Evolutionary conservation across 2,329 filamentous ascomycete species (phyloP).

Genomic region (Trichoderma pleuroti): DNA sequence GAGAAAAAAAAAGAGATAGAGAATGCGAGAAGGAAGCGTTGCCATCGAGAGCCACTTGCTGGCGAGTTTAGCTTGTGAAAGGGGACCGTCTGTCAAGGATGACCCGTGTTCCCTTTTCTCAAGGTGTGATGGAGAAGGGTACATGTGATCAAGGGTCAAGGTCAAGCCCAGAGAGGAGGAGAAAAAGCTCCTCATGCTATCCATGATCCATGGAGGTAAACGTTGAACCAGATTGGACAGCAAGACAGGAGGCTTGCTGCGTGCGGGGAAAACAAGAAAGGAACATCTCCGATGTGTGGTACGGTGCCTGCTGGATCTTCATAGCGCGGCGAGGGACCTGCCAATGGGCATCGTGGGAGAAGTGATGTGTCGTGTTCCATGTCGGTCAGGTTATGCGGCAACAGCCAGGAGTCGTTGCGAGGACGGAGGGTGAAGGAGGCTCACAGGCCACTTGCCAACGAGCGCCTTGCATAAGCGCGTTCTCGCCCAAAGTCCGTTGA

Average conservation of each 20-base stretch:
- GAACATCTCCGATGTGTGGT: constrained; percentile 5
- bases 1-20: neutral
- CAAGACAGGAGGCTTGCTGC: neutral
- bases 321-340: neutral
- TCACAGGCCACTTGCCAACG: neutral
- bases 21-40: neutral
- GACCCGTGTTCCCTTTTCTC: neutral
- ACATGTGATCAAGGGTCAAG: constrained; percentile 9
- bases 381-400: constrained; percentile 9
- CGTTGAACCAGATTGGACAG: neutral
- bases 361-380: constrained; percentile 14
- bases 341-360: neutral
- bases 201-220: neutral
- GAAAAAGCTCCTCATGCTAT: neutral
- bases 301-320: constrained; percentile 9
- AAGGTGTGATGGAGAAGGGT: neutral
- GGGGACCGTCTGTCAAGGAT: constrained; percentile 3
- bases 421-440: constrained; percentile 4
- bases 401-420: neutral
- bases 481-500: neutral
- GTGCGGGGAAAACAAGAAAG: constrained; percentile 13
- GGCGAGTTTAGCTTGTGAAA: constrained; percentile 2
- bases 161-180: neutral
- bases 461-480: constrained; percentile 8
- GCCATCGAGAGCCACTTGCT: neutral